Base-by-base conservation (phyloP, 2,329 filamentous ascomycete genomes). In the Bretziella fagacearum region DNA sequence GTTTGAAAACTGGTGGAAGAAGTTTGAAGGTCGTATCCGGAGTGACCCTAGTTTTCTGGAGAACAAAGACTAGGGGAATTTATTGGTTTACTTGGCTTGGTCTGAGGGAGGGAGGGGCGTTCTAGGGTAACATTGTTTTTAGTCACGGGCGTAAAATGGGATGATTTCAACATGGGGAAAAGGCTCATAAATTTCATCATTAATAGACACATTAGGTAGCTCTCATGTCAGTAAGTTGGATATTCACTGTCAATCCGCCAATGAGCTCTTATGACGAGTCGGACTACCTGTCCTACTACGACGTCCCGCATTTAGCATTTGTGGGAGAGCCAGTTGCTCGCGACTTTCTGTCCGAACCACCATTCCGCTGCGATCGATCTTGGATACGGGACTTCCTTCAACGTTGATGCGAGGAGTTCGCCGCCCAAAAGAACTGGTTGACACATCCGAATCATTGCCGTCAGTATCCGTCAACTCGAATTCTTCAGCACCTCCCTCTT, bases 1-100 rank as follows among this genome's bases (percentile, higher is more conserved):
- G 4, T 98, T 98, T 60, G 81, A 93, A 64, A 85, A 93, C 50
- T 98, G 93, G 91, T 98, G 93, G 91, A 73, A 70, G 51, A 96
- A 95, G 63, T 98, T 98, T 64, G 89, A 98, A 66, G 74, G 76
- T 52, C 80, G 79, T 58, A 73, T 98, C 32, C 80, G 87, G 56
- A 71, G 75, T 53, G 91, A 98, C 64, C 89, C 91, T 0, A 74
- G 76, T 5, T 98, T 98, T 60, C 66, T 98, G 54, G 87, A 96
- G 63, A 75, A 79, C 15, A 56, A 61, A 63, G 40, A 52, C 53
- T 23, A 56, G 18, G 35, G 3, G 7, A 22, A 22, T 22, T 39
- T 6, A 33, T 43, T 20, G n/a, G n/a, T n/a, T 13, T n/a, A n/a
- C n/a, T n/a, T 33, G 13, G 30, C 17, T 33, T 33, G 30, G 13